A percentile compares a stretch with the other conserved stretches of the same genome.
These are phyloP conservation scores for Phytophthora ohioensis DNA, from an alignment of 352 stramenopile genomes.

Conservation along the genomic window DNA sequence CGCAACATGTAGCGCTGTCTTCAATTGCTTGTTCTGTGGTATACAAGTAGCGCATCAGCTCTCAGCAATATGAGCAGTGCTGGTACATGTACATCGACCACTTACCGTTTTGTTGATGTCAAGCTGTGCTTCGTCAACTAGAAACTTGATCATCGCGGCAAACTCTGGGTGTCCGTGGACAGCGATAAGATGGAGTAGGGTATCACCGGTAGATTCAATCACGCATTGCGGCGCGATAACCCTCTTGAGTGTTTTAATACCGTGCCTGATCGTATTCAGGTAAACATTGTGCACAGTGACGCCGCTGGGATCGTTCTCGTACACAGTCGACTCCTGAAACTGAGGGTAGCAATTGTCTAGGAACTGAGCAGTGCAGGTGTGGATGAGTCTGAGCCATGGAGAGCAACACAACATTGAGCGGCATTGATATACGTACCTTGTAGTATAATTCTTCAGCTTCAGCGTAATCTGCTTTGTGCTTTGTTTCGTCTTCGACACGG, in stretches of 20 bases:
- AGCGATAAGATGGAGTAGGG: slow-evolving; percentile 55
- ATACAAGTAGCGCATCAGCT: background rate
- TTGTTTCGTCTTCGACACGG: slow-evolving; percentile 47
- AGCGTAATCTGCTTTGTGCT: slow-evolving; percentile 42
- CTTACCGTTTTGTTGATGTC: slow-evolving; percentile 54
- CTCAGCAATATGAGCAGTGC: background rate
- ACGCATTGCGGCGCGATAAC: slow-evolving; percentile 51
- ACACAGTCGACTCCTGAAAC: slow-evolving; percentile 43
- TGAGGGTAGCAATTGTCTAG: slow-evolving; percentile 44
- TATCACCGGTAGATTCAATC: slow-evolving; percentile 59
- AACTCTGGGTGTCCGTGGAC: slow-evolving; percentile 46
- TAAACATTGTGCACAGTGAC: slow-evolving; percentile 54
- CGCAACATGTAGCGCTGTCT: slow-evolving; percentile 57
- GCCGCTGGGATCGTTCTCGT: slow-evolving; percentile 52
- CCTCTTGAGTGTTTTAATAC: slow-evolving; percentile 48
- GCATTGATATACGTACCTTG: slow-evolving; percentile 29
- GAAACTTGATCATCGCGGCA: slow-evolving; percentile 46
- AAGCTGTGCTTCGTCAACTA: slow-evolving; percentile 44
- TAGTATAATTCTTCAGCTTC: slow-evolving; percentile 53
- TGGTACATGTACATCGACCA: background rate
- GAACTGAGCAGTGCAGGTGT: slow-evolving; percentile 26
- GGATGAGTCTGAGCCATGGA: background rate
- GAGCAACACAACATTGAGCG: background rate
- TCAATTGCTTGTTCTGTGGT: slow-evolving; percentile 57
- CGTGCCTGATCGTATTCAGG: slow-evolving; percentile 43